These are phyloP conservation scores for Aspergillus arachidicola DNA, from an alignment of 2,329 filamentous ascomycete species.

Conservation along the genomic window DNA sequence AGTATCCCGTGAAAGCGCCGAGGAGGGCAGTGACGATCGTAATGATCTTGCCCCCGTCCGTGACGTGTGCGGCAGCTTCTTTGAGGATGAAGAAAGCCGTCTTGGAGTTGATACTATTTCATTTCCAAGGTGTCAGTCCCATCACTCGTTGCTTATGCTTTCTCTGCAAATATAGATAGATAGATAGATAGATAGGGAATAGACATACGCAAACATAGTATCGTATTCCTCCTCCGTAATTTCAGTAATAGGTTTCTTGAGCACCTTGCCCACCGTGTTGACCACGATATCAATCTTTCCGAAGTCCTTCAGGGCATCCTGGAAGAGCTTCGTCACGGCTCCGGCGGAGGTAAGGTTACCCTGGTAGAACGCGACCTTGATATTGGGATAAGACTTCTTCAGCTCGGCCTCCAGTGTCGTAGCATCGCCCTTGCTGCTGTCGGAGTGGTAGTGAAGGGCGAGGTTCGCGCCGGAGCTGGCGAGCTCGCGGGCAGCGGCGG, in stretches of 20 bases:
- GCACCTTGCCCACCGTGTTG: constrained; percentile 55
- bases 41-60: constrained; percentile 52
- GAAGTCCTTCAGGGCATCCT: constrained; percentile 44
- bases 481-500: constrained; percentile 41
- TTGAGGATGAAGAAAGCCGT: constrained; percentile 51
- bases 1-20: constrained; percentile 50
- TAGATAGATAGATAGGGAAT: not conserved
- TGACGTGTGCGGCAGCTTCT: constrained; percentile 45
- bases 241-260: constrained; percentile 51
- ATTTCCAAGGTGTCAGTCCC: not conserved
- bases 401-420: constrained; percentile 42
- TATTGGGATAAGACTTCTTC: constrained; percentile 31
- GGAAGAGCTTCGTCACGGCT: constrained; percentile 47
- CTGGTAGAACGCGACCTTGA: constrained; percentile 46
- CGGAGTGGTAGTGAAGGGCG: constrained; percentile 48
- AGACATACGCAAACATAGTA: constrained; percentile 49
- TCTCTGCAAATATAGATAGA: not conserved
- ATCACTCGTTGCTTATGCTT: not conserved
- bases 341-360: constrained; percentile 46
- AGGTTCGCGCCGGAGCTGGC: constrained; percentile 40
- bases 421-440: constrained; percentile 41
- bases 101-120: constrained; percentile 51
- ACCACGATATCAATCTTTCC: constrained; percentile 53
- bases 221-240: constrained; percentile 52
- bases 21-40: constrained; percentile 50